Conservation (phyloP, 164 flowering plant genomes). For the Echeveria elegans region DNA sequence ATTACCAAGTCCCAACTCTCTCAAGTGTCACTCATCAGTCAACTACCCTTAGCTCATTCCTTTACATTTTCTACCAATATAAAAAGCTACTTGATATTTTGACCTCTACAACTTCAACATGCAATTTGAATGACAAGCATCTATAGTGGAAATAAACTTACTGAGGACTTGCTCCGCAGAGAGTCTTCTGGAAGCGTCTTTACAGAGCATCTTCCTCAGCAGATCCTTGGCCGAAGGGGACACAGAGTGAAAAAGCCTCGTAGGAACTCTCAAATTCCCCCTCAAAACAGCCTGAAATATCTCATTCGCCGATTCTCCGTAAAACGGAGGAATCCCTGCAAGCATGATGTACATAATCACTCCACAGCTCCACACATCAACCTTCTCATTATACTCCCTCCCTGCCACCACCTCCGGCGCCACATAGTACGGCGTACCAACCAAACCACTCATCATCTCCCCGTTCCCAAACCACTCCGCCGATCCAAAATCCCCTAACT, state of each 20-base stretch:
- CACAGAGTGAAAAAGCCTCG: constrained; percentile 35
- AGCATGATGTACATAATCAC: constrained; percentile 73
- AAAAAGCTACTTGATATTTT: too few relatives aligned
- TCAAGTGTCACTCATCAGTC: neutral
- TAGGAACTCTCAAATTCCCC: constrained; percentile 61
- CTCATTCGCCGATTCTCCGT: constrained; percentile 56
- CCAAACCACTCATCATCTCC: constrained; percentile 38
- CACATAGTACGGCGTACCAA: constrained; percentile 83
- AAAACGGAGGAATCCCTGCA: constrained; percentile 67
- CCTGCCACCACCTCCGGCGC: constrained; percentile 78
- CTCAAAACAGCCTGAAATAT: constrained; percentile 57
- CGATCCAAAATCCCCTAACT: constrained; percentile 69
- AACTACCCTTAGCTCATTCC: too few relatives aligned
- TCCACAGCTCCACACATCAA: constrained; percentile 79
- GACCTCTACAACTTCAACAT: too few relatives aligned
- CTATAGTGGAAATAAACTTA: too few relatives aligned
- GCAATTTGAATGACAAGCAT: too few relatives aligned
- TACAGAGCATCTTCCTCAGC: constrained; percentile 54
- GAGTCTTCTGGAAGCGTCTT: constrained; percentile 38
- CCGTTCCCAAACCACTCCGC: constrained; percentile 41
- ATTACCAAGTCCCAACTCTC: neutral
- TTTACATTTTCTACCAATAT: too few relatives aligned
- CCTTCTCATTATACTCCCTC: constrained; percentile 60
- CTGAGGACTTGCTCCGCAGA: constrained; percentile 59
- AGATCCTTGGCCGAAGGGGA: constrained; percentile 57